Evolutionary conservation across 495 filamentous ascomycete species (phyloP).

Genomic region (Xylaria intraflava): DNA sequence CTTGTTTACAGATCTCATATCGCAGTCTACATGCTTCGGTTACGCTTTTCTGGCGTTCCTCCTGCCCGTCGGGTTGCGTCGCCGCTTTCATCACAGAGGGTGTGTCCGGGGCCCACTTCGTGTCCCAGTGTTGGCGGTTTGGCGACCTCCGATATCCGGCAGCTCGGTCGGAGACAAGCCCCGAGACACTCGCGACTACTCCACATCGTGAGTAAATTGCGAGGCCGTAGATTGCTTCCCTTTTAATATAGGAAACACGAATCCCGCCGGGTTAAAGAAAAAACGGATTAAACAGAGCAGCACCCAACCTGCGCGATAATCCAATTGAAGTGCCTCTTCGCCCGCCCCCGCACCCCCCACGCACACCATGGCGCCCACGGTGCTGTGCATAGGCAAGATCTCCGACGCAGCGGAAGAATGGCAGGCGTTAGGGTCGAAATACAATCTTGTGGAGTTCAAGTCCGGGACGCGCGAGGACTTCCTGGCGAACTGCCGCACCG

Average conservation of each 20-base stretch:
- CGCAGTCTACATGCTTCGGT: neutral
- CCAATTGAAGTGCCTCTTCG: too few relatives aligned
- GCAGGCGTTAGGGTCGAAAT: conserved; percentile 43
- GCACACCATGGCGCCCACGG: conserved; percentile 27
- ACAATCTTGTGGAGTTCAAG: conserved; percentile 44
- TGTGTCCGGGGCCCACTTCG: neutral
- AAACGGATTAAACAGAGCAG: neutral
- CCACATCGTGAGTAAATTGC: too few relatives aligned
- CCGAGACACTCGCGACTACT: neutral
- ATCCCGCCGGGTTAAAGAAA: neutral
- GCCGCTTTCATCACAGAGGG: neutral
- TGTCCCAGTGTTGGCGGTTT: neutral
- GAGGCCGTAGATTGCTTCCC: too few relatives aligned
- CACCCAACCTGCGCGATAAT: too few relatives aligned
- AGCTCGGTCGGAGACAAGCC: conserved; percentile 3
- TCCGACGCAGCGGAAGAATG: conserved; percentile 51
- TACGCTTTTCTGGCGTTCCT: neutral
- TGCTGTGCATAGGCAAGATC: conserved; percentile 53
- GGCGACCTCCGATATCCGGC: conserved; percentile 3
- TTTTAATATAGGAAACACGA: neutral
- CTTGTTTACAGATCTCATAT: neutral
- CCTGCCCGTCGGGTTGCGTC: neutral
- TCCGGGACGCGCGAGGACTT: conserved; percentile 53
- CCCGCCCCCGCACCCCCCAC: too few relatives aligned
- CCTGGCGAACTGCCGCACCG: conserved; percentile 62